A percentile compares a stretch with the other conserved stretches of the same genome.
Conservation (phyloP, 129 eudicot genomes). For the Ambrosia trifida region DNA sequence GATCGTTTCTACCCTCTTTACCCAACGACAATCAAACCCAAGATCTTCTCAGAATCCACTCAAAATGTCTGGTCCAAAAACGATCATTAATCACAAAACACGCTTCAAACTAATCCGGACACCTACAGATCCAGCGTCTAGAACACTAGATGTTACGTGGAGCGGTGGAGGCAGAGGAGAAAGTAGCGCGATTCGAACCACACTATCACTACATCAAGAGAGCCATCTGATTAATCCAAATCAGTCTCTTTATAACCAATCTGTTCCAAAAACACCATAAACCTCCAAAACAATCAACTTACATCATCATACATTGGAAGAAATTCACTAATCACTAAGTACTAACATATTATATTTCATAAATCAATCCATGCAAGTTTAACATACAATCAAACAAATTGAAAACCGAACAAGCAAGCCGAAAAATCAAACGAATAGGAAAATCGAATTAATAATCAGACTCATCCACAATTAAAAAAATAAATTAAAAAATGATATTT, state of each 20-base stretch:
- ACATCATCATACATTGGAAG: background rate
- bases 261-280: conserved; percentile 20
- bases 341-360: too few species aligned
- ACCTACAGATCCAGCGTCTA: conserved; percentile 17
- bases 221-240: conserved; percentile 20
- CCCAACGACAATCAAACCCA: conserved; percentile 48
- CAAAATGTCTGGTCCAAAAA: background rate
- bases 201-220: conserved; percentile 18
- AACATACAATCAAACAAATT: too few species aligned
- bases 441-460: too few species aligned
- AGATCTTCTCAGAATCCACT: conserved; percentile 28
- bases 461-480: too few species aligned
- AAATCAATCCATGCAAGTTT: too few species aligned
- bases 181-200: background rate
- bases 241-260: conserved; percentile 2
- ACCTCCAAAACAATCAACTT: conserved; percentile 1
- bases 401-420: too few species aligned
- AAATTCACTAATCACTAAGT: too few species aligned
- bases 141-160: conserved; percentile 13
- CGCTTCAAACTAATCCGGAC: background rate
- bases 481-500: too few species aligned
- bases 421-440: too few species aligned
- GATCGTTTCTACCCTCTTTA: conserved; percentile 40
- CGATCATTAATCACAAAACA: conserved; percentile 33
- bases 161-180: conserved; percentile 10